Evolutionary conservation across 768 basidiomycete species (phyloP).

Genomic region (Pluteus cervinus): DNA sequence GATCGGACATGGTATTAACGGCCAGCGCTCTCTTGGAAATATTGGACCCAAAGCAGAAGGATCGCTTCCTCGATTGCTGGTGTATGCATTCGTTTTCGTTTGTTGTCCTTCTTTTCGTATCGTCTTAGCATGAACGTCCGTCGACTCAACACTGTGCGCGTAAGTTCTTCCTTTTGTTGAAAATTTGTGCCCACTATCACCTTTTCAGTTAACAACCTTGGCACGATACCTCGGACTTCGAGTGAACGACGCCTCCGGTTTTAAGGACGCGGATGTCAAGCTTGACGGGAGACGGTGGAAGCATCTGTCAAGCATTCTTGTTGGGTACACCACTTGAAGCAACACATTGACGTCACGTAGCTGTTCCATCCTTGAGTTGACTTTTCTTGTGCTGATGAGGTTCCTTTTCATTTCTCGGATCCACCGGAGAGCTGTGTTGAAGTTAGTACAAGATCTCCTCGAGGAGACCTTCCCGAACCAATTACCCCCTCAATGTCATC

Average conservation of each 20-base stretch:
- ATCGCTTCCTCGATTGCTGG: conserved; percentile 92
- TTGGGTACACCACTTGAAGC: conserved; percentile 91
- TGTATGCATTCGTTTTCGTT: conserved; percentile 29
- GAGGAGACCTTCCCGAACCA: conserved; percentile 82
- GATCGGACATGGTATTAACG: conserved; percentile 87
- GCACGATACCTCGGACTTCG: conserved; percentile 92
- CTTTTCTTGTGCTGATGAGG: neutral
- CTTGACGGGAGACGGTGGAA: conserved; percentile 77
- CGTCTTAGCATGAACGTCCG: conserved; percentile 83
- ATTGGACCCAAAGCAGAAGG: conserved; percentile 93
- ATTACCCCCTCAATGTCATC: conserved; percentile 6
- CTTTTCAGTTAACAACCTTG: conserved; percentile 83
- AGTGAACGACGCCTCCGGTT: conserved; percentile 84
- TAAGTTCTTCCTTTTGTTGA: too few relatives aligned
- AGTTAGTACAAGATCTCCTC: conserved; percentile 83
- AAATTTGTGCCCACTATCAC: too few relatives aligned
- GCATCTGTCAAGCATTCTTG: conserved; percentile 93
- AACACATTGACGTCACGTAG: conserved; percentile 91
- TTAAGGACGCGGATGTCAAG: conserved; percentile 77
- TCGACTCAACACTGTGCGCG: conserved; percentile 95
- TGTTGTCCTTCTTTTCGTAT: conserved; percentile 5
- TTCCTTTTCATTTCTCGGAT: conserved; percentile 60
- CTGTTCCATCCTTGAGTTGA: too few relatives aligned
- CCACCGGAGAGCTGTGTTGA: conserved; percentile 91
- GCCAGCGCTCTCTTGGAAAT: conserved; percentile 87